phyloP scores from a whole-genome alignment of 352 stramenopile genomes.

The Phytopythium chamaehyphon region DNA sequence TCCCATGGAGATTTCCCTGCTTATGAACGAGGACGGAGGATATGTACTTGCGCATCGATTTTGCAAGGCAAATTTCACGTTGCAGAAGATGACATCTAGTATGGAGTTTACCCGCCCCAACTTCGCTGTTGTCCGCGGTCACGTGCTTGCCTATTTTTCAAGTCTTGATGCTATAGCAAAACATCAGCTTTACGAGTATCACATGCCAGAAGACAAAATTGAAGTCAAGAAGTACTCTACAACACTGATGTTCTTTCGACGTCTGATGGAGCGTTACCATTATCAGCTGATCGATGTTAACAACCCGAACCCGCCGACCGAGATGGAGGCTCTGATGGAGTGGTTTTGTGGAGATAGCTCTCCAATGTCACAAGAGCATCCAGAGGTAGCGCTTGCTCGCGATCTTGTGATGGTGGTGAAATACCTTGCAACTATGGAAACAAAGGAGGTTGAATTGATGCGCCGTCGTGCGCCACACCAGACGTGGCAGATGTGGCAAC shows the following conservation, averaged over 20 bases:
- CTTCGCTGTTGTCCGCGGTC: conserved; percentile 65
- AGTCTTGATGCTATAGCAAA: conserved; percentile 49
- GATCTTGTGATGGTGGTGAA: conserved; percentile 86
- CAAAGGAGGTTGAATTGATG: conserved; percentile 87
- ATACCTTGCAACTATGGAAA: conserved; percentile 89
- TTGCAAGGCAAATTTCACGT: conserved; percentile 80
- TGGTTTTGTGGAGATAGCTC: conserved; percentile 83
- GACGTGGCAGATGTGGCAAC: conserved; percentile 86
- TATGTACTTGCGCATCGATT: conserved; percentile 84
- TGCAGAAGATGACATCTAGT: conserved; percentile 64
- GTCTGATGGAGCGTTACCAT: conserved; percentile 80
- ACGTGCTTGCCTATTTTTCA: conserved; percentile 82
- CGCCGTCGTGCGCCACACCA: conserved; percentile 65
- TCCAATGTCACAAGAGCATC: conserved; percentile 75
- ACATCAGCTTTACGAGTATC: conserved; percentile 79
- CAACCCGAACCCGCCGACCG: conserved; percentile 73
- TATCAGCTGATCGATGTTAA: conserved; percentile 83
- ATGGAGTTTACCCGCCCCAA: conserved; percentile 85
- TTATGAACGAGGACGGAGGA: conserved; percentile 77
- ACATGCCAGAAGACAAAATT: conserved; percentile 88
- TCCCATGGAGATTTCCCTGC: conserved; percentile 70
- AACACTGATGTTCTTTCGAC: conserved; percentile 82
- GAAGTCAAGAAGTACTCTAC: conserved; percentile 88
- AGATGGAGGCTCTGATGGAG: conserved; percentile 90
- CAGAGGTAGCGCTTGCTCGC: conserved; percentile 71